Evolutionary conservation across 225 moss, liverwort and hornwort species (phyloP), one percentile per base, ranked within the genome.

Genomic region (Rhytidiadelphus loreus): DNA sequence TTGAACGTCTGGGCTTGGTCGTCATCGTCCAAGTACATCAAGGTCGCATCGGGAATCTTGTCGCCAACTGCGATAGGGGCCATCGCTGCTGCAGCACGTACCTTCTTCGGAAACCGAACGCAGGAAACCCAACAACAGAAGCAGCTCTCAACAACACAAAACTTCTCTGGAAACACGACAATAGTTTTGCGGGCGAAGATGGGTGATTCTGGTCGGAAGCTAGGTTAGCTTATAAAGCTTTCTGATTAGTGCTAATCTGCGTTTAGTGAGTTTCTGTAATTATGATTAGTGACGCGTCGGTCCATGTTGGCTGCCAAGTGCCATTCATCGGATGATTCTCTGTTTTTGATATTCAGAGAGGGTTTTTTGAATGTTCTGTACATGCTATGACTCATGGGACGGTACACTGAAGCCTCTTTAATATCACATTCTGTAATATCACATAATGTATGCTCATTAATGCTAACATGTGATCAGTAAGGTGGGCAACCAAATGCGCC

Each of bases 21-120:
- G 21, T 95, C 93, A 15, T 81, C 91, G 79, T 86, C 89, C 62
- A 96, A 79, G 90, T 91, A 97, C 23, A 12, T 29, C 80, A 96
- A 63, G 8, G 88, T 88, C 21, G 85, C 97, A 4, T 96, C 88
- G 10, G 97, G 96, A 16, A 97, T 88, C 86, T 93, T 96, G 71
- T 95, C 94, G 64, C 97, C 97, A 50, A 97, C 95, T 44, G 93
- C 91, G 63, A 96, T 92, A 56, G 95, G 97, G 64, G 96, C 95
- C 97, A 97, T 97, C 57, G 52, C 88, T 77, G 46, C 77, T n/a
- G 61, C 12, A 60, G 3, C 56, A 48, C 13, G 64, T 52, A 58
- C 22, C 21, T 64, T 43, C n/a, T 52, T 68, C 75, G 8, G 52
- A 24, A 73, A 11, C 30, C 55, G 7, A 30, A n/a, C n/a, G n/a